phyloP scores from a whole-genome alignment of 2,329 filamentous ascomycete genomes.

The Exophiala phaeomuriformis region DNA sequence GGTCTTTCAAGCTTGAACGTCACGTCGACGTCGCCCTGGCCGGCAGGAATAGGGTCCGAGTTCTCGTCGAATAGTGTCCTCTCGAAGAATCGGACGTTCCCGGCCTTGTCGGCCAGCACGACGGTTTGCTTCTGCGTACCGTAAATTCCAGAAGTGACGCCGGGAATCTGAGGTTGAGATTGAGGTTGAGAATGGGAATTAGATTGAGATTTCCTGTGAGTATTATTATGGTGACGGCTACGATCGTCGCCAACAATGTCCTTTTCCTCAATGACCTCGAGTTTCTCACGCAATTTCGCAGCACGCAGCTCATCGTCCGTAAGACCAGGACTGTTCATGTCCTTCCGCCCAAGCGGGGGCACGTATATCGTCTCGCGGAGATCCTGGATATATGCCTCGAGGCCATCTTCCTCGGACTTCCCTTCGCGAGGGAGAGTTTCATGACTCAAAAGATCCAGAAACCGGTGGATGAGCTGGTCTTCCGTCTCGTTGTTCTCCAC shows the following conservation, averaged over 20 bases:
- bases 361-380: constrained; percentile 56
- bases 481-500: constrained; percentile 38
- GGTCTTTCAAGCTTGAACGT: constrained; percentile 40
- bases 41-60: constrained; percentile 41
- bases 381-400: constrained; percentile 50
- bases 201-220: constrained; percentile 27
- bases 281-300: constrained; percentile 28
- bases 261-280: constrained; percentile 26
- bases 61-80: constrained; percentile 52
- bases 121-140: constrained; percentile 60
- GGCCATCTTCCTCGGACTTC: constrained; percentile 34
- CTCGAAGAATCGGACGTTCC: constrained; percentile 55
- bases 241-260: constrained; percentile 22
- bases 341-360: constrained; percentile 47
- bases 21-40: constrained; percentile 42
- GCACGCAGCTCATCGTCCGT: constrained; percentile 36
- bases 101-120: constrained; percentile 49
- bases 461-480: constrained; percentile 44
- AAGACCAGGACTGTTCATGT: constrained; percentile 29
- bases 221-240: no score
- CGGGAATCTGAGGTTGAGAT: constrained; percentile 27
- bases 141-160: constrained; percentile 46
- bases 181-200: constrained; percentile 5
- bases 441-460: constrained; percentile 47
- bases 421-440: constrained; percentile 49